Conservation (phyloP, 225 moss, liverwort and hornwort species). For the Bryum argenteum region DNA sequence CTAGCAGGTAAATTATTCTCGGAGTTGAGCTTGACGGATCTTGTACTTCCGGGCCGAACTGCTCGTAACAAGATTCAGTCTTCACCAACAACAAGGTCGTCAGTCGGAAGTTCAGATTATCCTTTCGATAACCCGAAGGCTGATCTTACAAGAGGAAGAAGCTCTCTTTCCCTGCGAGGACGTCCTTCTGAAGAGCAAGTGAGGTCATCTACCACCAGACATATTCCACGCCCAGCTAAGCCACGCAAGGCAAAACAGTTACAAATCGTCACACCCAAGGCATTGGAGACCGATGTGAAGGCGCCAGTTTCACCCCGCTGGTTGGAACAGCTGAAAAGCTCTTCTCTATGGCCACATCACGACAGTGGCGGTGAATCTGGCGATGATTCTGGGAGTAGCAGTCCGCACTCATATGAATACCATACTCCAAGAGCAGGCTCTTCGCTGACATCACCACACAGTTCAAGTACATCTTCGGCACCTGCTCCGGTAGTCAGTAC, state of each 20-base stretch:
- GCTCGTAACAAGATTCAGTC: neutral
- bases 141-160: constrained; percentile 8
- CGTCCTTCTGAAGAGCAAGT: neutral
- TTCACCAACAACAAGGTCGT: constrained; percentile 16
- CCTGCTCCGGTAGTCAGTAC: neutral
- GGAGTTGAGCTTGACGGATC: too few species aligned
- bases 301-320: neutral
- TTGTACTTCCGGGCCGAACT: neutral
- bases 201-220: neutral
- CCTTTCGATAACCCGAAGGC: neutral
- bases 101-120: constrained; percentile 17
- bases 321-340: constrained; percentile 32
- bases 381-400: neutral
- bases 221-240: constrained; percentile 1
- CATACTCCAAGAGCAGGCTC: neutral
- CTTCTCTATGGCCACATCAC: constrained; percentile 28
- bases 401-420: constrained; percentile 16
- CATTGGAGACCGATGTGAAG: neutral
- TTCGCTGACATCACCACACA: neutral
- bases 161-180: neutral
- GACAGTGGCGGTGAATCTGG: constrained; percentile 12
- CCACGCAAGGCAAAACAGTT: too few species aligned
- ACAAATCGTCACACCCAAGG: neutral
- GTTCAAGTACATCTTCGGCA: constrained; percentile 9
- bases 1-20: neutral